These are phyloP conservation scores for Dactylorhiza incarnata DNA, from an alignment of 106 monocot species.

Conservation along the genomic window DNA sequence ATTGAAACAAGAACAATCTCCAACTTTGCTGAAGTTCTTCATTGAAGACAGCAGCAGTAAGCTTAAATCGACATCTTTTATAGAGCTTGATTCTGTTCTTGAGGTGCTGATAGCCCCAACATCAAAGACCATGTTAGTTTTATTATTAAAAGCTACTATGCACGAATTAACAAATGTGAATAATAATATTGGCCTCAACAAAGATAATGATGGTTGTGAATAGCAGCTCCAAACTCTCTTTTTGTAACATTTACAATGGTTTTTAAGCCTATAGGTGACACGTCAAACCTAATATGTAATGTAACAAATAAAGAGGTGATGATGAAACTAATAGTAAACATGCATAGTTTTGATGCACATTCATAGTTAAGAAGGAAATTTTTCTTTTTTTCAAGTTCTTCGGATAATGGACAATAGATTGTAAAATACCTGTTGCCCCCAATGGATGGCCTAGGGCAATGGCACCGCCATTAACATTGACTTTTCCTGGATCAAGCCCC, in stretches of 20 bases:
- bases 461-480: slow-evolving; percentile 86
- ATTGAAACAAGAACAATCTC: too few relatives aligned
- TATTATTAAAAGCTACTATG: too few relatives aligned
- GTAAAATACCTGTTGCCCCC: slow-evolving; percentile 62
- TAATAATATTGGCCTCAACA: neutral
- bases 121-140: too few relatives aligned
- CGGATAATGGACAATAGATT: neutral
- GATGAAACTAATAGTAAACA: neutral
- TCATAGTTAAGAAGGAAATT: neutral
- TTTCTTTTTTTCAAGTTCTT: neutral
- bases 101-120: too few relatives aligned
- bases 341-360: neutral
- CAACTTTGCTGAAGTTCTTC: too few relatives aligned
- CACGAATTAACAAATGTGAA: too few relatives aligned
- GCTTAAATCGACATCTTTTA: too few relatives aligned
- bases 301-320: neutral
- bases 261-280: neutral
- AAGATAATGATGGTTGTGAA: neutral
- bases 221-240: neutral
- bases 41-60: too few relatives aligned
- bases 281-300: neutral
- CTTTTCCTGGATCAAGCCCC: slow-evolving; percentile 52
- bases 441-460: slow-evolving; percentile 80
- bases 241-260: neutral
- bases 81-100: too few relatives aligned